These are phyloP conservation scores for Rhizophagus sp. DNA, from an alignment of 192 early-diverging fungal species.

Conservation along the genomic window DNA sequence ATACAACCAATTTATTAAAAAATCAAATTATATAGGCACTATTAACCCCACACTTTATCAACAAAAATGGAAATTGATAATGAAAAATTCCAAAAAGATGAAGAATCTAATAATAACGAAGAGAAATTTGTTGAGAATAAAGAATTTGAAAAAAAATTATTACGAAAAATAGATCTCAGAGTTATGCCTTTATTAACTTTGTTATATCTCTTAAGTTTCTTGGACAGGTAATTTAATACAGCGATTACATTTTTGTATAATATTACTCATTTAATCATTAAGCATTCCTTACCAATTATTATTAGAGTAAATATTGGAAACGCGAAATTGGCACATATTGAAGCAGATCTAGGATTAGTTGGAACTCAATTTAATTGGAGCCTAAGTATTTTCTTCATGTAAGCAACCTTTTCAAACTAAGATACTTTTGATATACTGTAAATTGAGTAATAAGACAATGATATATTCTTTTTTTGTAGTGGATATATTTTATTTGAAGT, in stretches of 20 bases:
- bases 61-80: not conserved
- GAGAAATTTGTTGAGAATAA: not conserved
- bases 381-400: slow-evolving; percentile 67
- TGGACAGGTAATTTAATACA: slow-evolving; percentile 50
- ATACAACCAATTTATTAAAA: too few relatives aligned
- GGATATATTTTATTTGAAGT: slow-evolving; percentile 72
- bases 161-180: slow-evolving; percentile 63
- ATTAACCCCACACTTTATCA: too few relatives aligned
- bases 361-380: slow-evolving; percentile 57
- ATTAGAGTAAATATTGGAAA: slow-evolving; percentile 42
- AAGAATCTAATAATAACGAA: not conserved
- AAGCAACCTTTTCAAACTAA: slow-evolving; percentile 33
- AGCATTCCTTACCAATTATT: not conserved
- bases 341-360: slow-evolving; percentile 42
- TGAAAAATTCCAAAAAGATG: not conserved
- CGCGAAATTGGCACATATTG: slow-evolving; percentile 54
- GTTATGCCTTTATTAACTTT: slow-evolving; percentile 63
- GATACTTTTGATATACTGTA: not conserved
- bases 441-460: not conserved
- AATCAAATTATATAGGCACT: too few relatives aligned
- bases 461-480: not conserved
- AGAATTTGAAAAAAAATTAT: slow-evolving; percentile 34
- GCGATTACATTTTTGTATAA: too few relatives aligned
- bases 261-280: not conserved
- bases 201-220: slow-evolving; percentile 65